Conservation (phyloP, 2,329 filamentous ascomycete genomes). For the Aspergillus felis region DNA sequence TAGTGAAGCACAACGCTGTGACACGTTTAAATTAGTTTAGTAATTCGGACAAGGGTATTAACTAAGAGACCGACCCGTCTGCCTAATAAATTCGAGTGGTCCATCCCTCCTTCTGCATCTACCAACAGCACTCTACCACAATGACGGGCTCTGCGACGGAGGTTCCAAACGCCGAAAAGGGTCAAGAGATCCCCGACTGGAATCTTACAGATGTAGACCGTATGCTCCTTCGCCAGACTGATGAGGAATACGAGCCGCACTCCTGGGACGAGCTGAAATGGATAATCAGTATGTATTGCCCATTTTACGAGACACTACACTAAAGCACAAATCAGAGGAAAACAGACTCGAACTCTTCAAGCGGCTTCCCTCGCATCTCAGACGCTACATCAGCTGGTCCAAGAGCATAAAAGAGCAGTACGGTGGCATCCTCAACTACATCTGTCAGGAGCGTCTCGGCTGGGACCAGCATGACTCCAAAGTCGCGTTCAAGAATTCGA, state of each 20-base stretch:
- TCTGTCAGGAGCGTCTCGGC: background rate
- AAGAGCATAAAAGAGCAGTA: background rate
- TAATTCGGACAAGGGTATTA: too few species aligned
- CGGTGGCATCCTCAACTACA: background rate
- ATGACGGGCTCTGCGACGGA: too few species aligned
- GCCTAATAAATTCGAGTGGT: too few species aligned
- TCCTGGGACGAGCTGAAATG: background rate
- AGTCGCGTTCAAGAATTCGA: background rate
- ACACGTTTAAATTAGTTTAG: too few species aligned
- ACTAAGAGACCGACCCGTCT: too few species aligned
- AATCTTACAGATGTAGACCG: background rate
- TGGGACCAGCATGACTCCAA: background rate
- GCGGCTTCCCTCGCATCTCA: background rate
- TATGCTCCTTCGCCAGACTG: background rate
- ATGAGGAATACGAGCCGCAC: background rate
- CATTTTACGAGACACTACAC: too few species aligned
- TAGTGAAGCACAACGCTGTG: too few species aligned
- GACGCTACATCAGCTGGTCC: constrained; percentile 3
- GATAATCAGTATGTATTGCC: background rate
- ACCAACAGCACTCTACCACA: too few species aligned
- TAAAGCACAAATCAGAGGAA: background rate
- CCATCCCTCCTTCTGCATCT: too few species aligned
- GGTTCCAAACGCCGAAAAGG: too few species aligned
- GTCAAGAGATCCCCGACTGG: too few species aligned
- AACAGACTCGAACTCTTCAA: background rate